Conservation (phyloP, 129 eudicot species). For the Calendula officinalis region DNA sequence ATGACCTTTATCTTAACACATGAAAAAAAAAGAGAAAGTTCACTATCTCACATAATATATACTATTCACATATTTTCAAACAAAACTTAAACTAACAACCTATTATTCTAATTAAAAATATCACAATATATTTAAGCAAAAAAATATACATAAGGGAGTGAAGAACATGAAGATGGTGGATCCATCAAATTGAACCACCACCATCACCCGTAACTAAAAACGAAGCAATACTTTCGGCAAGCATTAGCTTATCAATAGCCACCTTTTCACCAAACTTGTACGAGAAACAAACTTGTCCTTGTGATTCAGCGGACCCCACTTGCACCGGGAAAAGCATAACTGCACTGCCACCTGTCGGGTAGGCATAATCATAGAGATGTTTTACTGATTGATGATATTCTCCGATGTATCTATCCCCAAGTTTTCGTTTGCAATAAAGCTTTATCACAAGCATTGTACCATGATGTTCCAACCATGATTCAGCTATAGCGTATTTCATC, state of each 20-base stretch:
- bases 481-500: conserved; percentile 6
- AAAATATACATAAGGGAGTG: too few relatives aligned
- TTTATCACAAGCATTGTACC: conserved; percentile 14
- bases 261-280: neutral
- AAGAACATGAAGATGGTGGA: too few relatives aligned
- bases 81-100: too few relatives aligned
- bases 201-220: neutral
- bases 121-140: too few relatives aligned
- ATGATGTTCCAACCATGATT: conserved; percentile 14
- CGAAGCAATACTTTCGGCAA: neutral
- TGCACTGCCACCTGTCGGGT: neutral
- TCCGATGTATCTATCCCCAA: conserved; percentile 5
- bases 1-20: too few relatives aligned
- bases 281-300: neutral
- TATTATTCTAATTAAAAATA: too few relatives aligned
- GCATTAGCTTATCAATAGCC: neutral
- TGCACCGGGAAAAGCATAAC: neutral
- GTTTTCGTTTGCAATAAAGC: conserved; percentile 11
- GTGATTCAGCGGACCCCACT: neutral
- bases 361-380: neutral
- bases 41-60: too few relatives aligned
- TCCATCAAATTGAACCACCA: neutral
- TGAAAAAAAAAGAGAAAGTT: too few relatives aligned
- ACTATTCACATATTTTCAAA: too few relatives aligned
- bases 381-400: neutral